Conservation (phyloP, 192 early-diverging fungal species). For the Diversispora epigaea region DNA sequence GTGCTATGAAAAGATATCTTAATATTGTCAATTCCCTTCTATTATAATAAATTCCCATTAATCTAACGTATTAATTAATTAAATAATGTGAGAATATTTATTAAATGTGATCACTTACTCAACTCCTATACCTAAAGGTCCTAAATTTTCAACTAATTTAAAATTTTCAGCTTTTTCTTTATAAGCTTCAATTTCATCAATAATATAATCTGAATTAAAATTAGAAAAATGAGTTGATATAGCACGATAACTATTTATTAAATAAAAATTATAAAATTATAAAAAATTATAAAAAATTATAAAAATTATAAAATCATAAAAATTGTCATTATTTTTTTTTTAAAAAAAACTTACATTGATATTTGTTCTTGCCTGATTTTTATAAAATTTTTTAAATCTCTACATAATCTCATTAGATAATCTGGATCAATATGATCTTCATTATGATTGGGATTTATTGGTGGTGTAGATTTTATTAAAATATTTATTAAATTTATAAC, state of each 20-base stretch:
- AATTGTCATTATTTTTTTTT: not conserved
- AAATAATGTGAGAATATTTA: not conserved
- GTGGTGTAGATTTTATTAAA: not conserved
- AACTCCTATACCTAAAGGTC: constrained; percentile 37
- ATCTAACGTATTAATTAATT: not conserved
- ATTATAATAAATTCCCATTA: not conserved
- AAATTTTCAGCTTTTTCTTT: constrained; percentile 1
- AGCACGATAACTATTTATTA: constrained; percentile 38
- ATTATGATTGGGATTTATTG: not conserved
- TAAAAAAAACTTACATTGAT: not conserved
- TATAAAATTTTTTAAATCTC: constrained; percentile 28
- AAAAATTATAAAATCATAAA: not conserved
- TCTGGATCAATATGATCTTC: constrained; percentile 8
- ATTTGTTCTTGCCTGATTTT: constrained; percentile 25
- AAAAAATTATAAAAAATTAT: not conserved
- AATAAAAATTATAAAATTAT: not conserved
- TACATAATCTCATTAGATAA: not conserved
- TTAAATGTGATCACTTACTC: constrained; percentile 20
- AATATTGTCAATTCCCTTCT: constrained; percentile 41
- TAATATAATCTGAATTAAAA: constrained; percentile 12
- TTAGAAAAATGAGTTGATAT: constrained; percentile 33
- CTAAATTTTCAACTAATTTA: constrained; percentile 10
- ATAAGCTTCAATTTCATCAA: constrained; percentile 34
- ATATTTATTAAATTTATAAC: constrained; percentile 12
- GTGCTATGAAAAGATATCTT: constrained; percentile 32